phyloP scores from a whole-genome alignment of 2,329 filamentous ascomycete genomes.

The Juglanconis oblonga region DNA sequence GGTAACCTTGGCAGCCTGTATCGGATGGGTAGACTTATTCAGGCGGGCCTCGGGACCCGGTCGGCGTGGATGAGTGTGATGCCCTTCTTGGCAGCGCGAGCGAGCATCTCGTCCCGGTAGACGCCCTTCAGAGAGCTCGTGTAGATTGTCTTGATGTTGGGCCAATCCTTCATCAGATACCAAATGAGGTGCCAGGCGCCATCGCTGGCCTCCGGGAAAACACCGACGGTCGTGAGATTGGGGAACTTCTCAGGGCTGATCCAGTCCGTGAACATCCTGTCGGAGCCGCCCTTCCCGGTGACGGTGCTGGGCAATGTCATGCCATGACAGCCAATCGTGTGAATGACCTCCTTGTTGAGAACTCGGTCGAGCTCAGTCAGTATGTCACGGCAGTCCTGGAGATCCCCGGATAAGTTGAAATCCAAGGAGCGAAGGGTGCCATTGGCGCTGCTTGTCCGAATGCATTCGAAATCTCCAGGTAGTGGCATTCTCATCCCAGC shows the following conservation, averaged over 20 bases:
- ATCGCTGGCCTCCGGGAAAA: background rate
- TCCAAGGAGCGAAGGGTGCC: slow-evolving; percentile 8
- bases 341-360: slow-evolving; percentile 6
- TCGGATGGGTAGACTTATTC: background rate
- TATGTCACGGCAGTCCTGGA: background rate
- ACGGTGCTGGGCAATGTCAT: background rate
- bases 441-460: slow-evolving; percentile 8
- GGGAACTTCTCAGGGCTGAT: background rate
- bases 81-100: background rate
- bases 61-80: slow-evolving; percentile 3
- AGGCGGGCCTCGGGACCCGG: slow-evolving; percentile 10
- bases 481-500: background rate
- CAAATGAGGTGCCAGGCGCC: background rate
- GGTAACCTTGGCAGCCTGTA: background rate
- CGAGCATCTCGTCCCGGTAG: background rate
- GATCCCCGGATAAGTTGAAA: background rate
- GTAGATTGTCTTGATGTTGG: slow-evolving; percentile 13
- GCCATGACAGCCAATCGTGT: background rate
- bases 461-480: background rate
- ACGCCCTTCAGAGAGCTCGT: slow-evolving; percentile 6
- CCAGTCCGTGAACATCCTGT: slow-evolving; percentile 1
- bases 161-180: background rate
- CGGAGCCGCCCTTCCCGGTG: background rate
- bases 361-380: background rate
- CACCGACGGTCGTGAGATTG: slow-evolving; percentile 11